Evolutionary conservation across 148 eudicot species (phyloP), one percentile per base, ranked within the genome.

Genomic region (Nepenthes mirabilis): DNA sequence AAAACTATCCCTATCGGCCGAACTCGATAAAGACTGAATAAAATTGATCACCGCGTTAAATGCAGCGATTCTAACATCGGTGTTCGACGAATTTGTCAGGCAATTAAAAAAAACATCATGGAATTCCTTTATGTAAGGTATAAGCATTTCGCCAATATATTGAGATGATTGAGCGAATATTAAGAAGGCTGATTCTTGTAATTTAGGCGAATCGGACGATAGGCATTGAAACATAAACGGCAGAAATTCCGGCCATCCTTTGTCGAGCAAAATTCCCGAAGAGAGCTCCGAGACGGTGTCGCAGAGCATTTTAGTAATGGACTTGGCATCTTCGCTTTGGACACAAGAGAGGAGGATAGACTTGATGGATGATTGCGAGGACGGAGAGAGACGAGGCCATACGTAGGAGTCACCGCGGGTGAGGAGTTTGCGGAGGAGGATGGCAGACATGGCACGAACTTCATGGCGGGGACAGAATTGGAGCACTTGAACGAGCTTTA

Each of bases 231-330:
- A 84, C 77, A 85, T 80, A 51, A 88, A 88, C 0, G 91, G 96
- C 23, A 88, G 61, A 1, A 88, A 72, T 34, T 88, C 91, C 0
- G 86, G 86, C 91, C 96, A 88, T 0, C 70, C 74, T 37, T 79
- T 79, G 1, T 88, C 86, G 1, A 86, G 88, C 8, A 88, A 47
- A 57, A 88, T 79, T 11, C 84, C 79, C 0, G 96, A 83, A 3
- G 96, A 91, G 0, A 88, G 76, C 65, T 88, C 91, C 4, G 96
- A 85, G 1, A 88, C 58, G 33, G 91, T 85, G 52, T 88, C 96
- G 64, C 91, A 88, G 0, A 88, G 61, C 77, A 85, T 88, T 64
- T 79, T 83, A 9, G 80, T 68, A 1, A 84, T 82, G 11, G 82
- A 70, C 51, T 82, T 88, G 9, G 73, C 52, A 2, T 77, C 78